phyloP scores from a whole-genome alignment of 1,284 basidiomycete genomes.

The Neonothopanus nambi region DNA sequence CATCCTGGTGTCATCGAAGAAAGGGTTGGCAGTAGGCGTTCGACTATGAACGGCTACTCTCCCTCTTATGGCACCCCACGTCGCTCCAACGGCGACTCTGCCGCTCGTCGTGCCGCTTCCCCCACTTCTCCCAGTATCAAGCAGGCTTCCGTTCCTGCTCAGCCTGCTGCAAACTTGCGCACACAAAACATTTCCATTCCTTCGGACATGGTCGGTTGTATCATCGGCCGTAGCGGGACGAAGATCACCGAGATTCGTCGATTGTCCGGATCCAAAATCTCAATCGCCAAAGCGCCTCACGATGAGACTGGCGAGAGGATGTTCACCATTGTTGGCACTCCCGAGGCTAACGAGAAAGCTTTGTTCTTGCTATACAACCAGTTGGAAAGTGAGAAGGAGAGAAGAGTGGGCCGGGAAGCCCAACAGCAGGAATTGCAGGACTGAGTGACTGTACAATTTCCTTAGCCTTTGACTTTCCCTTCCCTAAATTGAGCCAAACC shows the following conservation, averaged over 20 bases:
- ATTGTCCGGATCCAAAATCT: slow-evolving; percentile 94
- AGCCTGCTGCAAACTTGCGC: slow-evolving; percentile 77
- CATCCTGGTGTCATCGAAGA: slow-evolving; percentile 88
- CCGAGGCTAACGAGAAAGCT: slow-evolving; percentile 96
- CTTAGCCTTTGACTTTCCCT: slow-evolving; percentile 20
- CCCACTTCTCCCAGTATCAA: slow-evolving; percentile 52
- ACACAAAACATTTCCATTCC: slow-evolving; percentile 99
- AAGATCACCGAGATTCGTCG: slow-evolving; percentile 99
- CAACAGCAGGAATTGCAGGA: slow-evolving; percentile 62
- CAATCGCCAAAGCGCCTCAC: slow-evolving; percentile 97
- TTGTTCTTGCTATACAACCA: slow-evolving; percentile 97
- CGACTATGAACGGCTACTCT: slow-evolving; percentile 46
- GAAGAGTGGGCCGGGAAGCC: slow-evolving; percentile 79
- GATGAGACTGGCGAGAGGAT: slow-evolving; percentile 98
- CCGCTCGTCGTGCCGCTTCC: slow-evolving; percentile 50
- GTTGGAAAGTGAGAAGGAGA: slow-evolving; percentile 93
- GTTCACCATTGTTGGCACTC: slow-evolving; percentile 98
- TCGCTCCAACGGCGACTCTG: slow-evolving; percentile 57
- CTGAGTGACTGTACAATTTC: slow-evolving; percentile 26
- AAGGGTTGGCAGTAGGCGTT: slow-evolving; percentile 51
- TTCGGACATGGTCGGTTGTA: slow-evolving; percentile 98
- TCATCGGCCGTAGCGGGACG: slow-evolving; percentile 94
- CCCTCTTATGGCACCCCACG: slow-evolving; percentile 47
- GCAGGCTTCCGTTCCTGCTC: slow-evolving; percentile 49
- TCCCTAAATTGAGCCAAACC: slow-evolving; percentile 30